These are phyloP conservation scores for Aquilaria agallochum DNA, from an alignment of 441 rosid species.

Conservation along the genomic window DNA sequence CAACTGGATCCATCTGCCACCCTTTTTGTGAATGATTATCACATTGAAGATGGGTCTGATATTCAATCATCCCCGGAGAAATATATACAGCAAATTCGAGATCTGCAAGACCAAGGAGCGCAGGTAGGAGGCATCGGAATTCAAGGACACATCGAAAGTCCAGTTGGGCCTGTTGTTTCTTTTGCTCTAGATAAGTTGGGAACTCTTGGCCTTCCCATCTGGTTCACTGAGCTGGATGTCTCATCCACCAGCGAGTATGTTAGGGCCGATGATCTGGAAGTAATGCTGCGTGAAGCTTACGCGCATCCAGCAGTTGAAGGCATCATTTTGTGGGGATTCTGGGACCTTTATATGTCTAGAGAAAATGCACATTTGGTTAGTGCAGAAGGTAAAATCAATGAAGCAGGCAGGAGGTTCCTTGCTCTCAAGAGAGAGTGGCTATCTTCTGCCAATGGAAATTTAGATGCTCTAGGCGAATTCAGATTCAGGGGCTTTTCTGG, in stretches of 20 bases:
- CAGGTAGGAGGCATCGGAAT: constrained; percentile 45
- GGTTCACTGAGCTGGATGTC: constrained; percentile 47
- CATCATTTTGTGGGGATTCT: constrained; percentile 83
- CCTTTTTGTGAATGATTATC: constrained; percentile 86
- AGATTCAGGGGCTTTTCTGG: constrained; percentile 71
- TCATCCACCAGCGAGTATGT: constrained; percentile 51
- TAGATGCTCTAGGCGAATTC: constrained; percentile 37
- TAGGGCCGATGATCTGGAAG: constrained; percentile 74
- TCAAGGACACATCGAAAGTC: constrained; percentile 46
- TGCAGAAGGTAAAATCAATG: constrained; percentile 83
- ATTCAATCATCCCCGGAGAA: constrained; percentile 55
- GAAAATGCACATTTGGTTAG: constrained; percentile 56
- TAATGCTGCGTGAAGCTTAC: constrained; percentile 78
- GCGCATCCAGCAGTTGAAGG: constrained; percentile 88
- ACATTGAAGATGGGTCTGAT: constrained; percentile 79
- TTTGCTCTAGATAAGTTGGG: constrained; percentile 42
- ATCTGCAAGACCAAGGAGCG: constrained; percentile 73
- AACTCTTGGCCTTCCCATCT: constrained; percentile 40
- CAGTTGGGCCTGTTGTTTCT: constrained; percentile 34
- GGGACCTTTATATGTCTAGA: constrained; percentile 82
- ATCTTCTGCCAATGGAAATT: constrained; percentile 31
- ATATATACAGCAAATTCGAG: constrained; percentile 55
- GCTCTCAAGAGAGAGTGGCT: constrained; percentile 64
- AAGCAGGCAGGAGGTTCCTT: constrained; percentile 64
- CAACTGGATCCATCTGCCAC: constrained; percentile 68